Conservation (phyloP, 2,329 filamentous ascomycete genomes). For the Sclerotiophoma versabilis region DNA sequence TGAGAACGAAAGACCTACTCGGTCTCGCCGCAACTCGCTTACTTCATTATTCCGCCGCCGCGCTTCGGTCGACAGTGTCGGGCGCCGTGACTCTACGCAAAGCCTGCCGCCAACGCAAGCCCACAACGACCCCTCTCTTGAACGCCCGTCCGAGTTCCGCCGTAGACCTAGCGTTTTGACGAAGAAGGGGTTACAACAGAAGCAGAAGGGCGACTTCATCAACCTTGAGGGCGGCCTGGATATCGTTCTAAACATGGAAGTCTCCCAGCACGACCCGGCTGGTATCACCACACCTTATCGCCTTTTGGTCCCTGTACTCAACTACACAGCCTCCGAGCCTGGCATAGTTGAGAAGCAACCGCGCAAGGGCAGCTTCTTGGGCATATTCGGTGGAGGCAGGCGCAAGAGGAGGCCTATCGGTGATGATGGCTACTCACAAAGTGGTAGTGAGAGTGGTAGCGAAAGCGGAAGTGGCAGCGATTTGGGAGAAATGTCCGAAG, state of each 20-base stretch:
- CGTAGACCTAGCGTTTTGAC: conserved; percentile 54
- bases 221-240: conserved; percentile 86
- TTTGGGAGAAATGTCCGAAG: conserved; percentile 32
- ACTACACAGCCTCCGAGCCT: conserved; percentile 47
- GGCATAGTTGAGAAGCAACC: conserved; percentile 28
- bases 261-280: conserved; percentile 82
- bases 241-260: conserved; percentile 87
- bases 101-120: conserved; percentile 28
- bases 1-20: conserved; percentile 33
- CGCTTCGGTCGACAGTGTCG: conserved; percentile 37
- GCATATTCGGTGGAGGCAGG: conserved; percentile 31
- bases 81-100: conserved; percentile 35
- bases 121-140: conserved; percentile 22
- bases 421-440: conserved; percentile 43
- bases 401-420: conserved; percentile 35
- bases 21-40: conserved; percentile 45
- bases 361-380: conserved; percentile 41
- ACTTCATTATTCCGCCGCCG: conserved; percentile 45
- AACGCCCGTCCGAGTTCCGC: conserved; percentile 52
- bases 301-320: conserved; percentile 80
- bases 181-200: conserved; percentile 48
- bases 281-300: conserved; percentile 90
- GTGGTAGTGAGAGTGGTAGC: conserved; percentile 35
- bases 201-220: conserved; percentile 55
- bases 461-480: conserved; percentile 39